Conservation (phyloP, 345 rosid species). For the Citrus mangshanensis region DNA sequence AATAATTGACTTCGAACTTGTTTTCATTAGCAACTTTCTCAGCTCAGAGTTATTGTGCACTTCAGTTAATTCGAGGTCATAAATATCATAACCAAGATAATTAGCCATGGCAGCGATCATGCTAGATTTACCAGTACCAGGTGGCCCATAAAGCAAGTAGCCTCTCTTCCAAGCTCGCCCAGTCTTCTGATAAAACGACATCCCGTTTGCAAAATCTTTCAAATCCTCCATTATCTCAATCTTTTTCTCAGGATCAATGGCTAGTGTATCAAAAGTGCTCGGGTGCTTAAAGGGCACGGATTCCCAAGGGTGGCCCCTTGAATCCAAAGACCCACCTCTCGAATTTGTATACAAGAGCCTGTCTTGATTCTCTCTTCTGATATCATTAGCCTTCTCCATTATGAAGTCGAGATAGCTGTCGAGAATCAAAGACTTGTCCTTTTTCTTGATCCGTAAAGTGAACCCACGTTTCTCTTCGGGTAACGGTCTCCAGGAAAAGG, state of each 20-base stretch:
- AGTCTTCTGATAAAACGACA: constrained; percentile 71
- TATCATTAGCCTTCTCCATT: constrained; percentile 76
- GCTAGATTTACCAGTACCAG: constrained; percentile 95
- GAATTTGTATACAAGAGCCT: constrained; percentile 79
- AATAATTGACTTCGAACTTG: constrained; percentile 85
- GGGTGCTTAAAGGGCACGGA: constrained; percentile 96
- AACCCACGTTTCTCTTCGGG: constrained; percentile 98
- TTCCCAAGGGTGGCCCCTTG: constrained; percentile 97
- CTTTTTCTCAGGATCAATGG: constrained; percentile 77
- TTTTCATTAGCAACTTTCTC: constrained; percentile 80
- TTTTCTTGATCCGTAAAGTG: constrained; percentile 68
- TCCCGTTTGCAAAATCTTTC: constrained; percentile 61
- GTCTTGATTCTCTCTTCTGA: constrained; percentile 68
- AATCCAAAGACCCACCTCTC: constrained; percentile 80
- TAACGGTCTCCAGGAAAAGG: constrained; percentile 82
- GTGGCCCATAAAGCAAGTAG: constrained; percentile 84
- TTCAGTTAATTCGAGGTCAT: constrained; percentile 92
- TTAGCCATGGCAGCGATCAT: constrained; percentile 99
- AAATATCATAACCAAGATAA: constrained; percentile 81
- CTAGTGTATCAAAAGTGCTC: constrained; percentile 84
- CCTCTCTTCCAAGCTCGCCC: constrained; percentile 98
- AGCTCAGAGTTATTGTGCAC: constrained; percentile 88
- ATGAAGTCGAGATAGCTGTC: constrained; percentile 69
- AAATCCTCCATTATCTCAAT: constrained; percentile 65
- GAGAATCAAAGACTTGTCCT: constrained; percentile 56